These are phyloP conservation scores for Cercospora sp. DNA, from an alignment of 2,329 filamentous ascomycete species.

Conservation along the genomic window DNA sequence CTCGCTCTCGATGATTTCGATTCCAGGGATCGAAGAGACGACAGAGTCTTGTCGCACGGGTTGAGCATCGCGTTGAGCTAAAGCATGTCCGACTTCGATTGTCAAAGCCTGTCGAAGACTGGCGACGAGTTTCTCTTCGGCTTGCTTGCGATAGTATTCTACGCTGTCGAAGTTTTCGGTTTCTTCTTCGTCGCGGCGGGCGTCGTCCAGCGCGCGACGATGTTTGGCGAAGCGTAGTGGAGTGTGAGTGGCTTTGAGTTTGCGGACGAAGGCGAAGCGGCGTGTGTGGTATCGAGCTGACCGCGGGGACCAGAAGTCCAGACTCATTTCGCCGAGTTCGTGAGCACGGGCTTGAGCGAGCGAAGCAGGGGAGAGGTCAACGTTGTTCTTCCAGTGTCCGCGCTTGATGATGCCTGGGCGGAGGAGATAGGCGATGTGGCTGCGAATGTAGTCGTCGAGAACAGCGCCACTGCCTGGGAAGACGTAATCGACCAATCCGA, in stretches of 20 bases:
- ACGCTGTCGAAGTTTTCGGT: constrained; percentile 42
- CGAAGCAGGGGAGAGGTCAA: constrained; percentile 38
- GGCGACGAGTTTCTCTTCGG: constrained; percentile 19
- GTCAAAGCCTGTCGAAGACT: constrained; percentile 22
- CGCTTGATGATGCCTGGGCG: constrained; percentile 26
- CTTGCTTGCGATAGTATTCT: constrained; percentile 24
- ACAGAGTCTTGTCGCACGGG: constrained; percentile 3
- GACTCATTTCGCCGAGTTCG: constrained; percentile 46
- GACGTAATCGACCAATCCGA: constrained; percentile 45
- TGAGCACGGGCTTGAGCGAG: constrained; percentile 40
- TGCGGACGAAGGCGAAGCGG: constrained; percentile 45
- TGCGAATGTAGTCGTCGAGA: constrained; percentile 42
- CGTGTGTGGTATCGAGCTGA: constrained; percentile 43
- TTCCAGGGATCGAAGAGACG: constrained; percentile 3
- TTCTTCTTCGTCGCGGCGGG: constrained; percentile 41
- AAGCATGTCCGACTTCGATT: constrained; percentile 16
- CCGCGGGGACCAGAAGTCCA: constrained; percentile 47
- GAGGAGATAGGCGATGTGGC: constrained; percentile 40
- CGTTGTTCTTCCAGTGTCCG: constrained; percentile 41
- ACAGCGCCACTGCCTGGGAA: constrained; percentile 38
- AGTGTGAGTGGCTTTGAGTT: constrained; percentile 41
- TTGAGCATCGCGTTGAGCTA: constrained; percentile 1
- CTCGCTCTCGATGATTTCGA: not conserved
- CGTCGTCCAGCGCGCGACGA: constrained; percentile 30
- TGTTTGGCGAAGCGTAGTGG: constrained; percentile 46